Conservation (phyloP, 2,329 filamentous ascomycete genomes). For the Stemphylium beticola region DNA sequence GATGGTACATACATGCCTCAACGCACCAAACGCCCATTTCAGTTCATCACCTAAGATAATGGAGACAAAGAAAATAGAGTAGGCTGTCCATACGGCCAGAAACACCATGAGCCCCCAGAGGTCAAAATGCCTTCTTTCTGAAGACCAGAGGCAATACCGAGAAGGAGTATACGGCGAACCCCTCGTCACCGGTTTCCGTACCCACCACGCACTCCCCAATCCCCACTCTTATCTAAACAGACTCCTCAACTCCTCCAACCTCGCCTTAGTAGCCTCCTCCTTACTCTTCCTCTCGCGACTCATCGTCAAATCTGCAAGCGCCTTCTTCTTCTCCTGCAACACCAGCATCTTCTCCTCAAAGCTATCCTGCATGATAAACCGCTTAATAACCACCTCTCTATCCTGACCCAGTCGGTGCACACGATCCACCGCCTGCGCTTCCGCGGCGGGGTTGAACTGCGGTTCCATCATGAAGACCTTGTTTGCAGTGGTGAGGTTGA, state of each 20-base stretch:
- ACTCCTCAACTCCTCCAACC: conserved; percentile 65
- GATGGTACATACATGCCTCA: no score
- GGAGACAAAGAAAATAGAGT: no score
- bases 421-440: conserved; percentile 92
- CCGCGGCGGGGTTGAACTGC: conserved; percentile 93
- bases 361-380: conserved; percentile 87
- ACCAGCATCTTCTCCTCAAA: conserved; percentile 95
- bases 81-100: no score
- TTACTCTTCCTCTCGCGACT: conserved; percentile 60
- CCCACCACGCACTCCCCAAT: no score
- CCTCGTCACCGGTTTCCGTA: no score
- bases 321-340: conserved; percentile 90
- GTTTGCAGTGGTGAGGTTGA: conserved; percentile 86
- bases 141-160: no score
- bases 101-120: no score
- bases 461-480: conserved; percentile 98
- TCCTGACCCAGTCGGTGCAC: conserved; percentile 73
- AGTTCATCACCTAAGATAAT: no score
- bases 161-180: no score
- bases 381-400: conserved; percentile 81
- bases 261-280: conserved; percentile 68
- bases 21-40: no score
- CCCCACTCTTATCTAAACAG: conserved; percentile 55
- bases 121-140: no score
- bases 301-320: conserved; percentile 79